These are phyloP conservation scores for Picochlorum sp. DNA, from an alignment of 139 green algal genomes.

Conservation along the genomic window DNA sequence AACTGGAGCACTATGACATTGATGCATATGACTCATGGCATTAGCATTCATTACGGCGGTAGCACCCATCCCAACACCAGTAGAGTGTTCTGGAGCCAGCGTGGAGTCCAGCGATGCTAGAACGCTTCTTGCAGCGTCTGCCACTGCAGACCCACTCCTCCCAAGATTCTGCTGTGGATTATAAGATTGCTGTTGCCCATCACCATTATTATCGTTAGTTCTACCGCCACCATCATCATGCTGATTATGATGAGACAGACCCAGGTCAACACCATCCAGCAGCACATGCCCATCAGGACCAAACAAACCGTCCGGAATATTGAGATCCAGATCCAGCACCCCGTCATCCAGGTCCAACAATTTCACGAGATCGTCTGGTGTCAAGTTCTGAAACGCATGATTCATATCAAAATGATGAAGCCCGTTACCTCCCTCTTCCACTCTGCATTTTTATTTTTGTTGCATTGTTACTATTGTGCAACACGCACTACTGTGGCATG, in stretches of 20 bases:
- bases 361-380: neutral
- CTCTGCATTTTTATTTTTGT: too few species aligned
- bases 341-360: neutral
- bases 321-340: neutral
- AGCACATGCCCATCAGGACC: neutral
- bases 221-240: neutral
- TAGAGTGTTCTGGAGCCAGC: neutral
- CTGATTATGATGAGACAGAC: neutral
- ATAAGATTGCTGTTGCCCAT: neutral
- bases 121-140: slow-evolving; percentile 3
- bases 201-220: neutral
- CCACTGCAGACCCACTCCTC: neutral
- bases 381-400: neutral
- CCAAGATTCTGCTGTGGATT: neutral
- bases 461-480: too few species aligned
- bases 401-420: neutral
- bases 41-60: too few species aligned
- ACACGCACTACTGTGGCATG: too few species aligned
- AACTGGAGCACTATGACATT: too few species aligned
- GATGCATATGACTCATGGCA: too few species aligned
- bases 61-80: too few species aligned
- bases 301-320: neutral
- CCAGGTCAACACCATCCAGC: neutral
- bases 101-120: neutral
- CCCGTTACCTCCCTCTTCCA: too few species aligned